Conservation (phyloP, 768 basidiomycete species). For the Amanita exitialis region DNA sequence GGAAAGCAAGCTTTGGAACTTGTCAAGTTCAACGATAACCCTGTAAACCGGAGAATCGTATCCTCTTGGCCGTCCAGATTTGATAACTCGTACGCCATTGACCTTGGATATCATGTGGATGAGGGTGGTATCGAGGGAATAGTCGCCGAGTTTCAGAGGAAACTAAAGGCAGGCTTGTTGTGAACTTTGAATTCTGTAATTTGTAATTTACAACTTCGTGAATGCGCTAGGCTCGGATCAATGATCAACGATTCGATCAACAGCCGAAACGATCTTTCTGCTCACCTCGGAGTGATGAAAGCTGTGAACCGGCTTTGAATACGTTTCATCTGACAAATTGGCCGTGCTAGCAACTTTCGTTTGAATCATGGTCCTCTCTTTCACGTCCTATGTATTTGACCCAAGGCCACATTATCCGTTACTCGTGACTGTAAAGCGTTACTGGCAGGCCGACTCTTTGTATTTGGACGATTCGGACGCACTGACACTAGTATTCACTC, state of each 20-base stretch:
- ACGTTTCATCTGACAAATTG: no score
- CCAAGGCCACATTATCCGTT: constrained; percentile 42
- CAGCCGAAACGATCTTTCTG: no score
- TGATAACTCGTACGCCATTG: constrained; percentile 32
- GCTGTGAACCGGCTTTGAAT: no score
- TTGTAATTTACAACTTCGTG: no score
- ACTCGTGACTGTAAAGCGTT: constrained; percentile 37
- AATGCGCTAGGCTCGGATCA: no score
- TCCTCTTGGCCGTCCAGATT: constrained; percentile 38
- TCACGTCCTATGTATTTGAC: constrained; percentile 35
- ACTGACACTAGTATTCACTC: constrained; percentile 34
- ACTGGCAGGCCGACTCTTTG: constrained; percentile 27
- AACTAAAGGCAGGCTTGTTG: constrained; percentile 12
- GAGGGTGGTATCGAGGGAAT: constrained; percentile 31
- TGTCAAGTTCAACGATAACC: constrained; percentile 38
- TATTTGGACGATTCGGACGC: constrained; percentile 26
- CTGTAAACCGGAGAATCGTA: constrained; percentile 30
- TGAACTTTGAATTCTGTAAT: not conserved
- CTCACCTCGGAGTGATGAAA: no score
- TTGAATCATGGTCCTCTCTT: constrained; percentile 1
- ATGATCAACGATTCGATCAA: no score
- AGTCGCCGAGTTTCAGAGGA: constrained; percentile 11
- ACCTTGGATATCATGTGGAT: constrained; percentile 33
- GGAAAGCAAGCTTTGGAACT: constrained; percentile 35
- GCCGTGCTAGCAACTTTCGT: no score